Evolutionary conservation across 2,329 filamentous ascomycete species (phyloP), one percentile per base, ranked within the genome.

Genomic region (Dactylellina sp.): DNA sequence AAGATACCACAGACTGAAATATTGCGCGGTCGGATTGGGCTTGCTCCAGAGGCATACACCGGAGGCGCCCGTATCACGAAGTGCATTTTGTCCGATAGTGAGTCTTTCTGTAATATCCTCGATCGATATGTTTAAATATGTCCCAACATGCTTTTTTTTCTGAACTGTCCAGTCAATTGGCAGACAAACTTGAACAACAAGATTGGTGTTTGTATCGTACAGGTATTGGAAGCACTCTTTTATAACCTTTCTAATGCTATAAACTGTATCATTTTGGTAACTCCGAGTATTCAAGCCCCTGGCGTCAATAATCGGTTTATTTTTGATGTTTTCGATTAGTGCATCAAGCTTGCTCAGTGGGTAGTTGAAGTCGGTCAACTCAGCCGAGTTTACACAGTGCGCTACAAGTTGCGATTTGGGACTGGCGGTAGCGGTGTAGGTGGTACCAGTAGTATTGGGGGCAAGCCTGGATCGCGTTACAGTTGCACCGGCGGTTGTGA

Each of bases 161-260:
- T 22, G 7, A 4, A 22, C 20, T 5, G 28, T 2, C 14, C 18
- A 52, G 9, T 9, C 7, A 18, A 7, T 28, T 28, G 16, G 32
- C 14, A 55, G 32, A 22, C 50, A 55, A 18, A 55, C 7, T 7
- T n/a, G 18, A 22, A 39, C 32, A 7, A 55, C 4, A 37, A 55
- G 11, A 22, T 39, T 22, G 6, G 50, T 39, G 16, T 4, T 18
- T 37, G 7, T 35, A 22, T 55, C 28, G 20, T 55, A 39, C 11
- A 55, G 18, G 18, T 32, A 55, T 12, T 37, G 16, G 14, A 55
- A 55, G 16, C 50, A 55, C 28, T 55, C 9, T 39, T 11, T 16
- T 14, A 25, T 22, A 6, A n/a, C 6, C 18, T 9, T 6, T n/a
- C 2, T 7, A 24, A 18, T 25, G 14, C 4, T n/a, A 18, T 6